These are phyloP conservation scores for Blastobotrys arbuscula DNA, from an alignment of 1,139 yeast species.

Conservation along the genomic window DNA sequence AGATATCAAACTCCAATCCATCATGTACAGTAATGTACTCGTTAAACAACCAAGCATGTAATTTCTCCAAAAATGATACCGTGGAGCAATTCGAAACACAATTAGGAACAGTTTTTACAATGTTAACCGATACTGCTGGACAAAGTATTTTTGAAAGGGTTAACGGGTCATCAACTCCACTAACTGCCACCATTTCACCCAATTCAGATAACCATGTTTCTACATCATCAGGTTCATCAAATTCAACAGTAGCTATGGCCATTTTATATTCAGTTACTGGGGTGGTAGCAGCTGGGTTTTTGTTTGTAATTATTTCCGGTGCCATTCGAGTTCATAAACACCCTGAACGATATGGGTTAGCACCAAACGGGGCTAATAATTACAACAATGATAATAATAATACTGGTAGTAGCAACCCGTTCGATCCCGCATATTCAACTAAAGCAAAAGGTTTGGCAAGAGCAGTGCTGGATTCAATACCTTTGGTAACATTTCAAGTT, in stretches of 20 bases:
- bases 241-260: slow-evolving; percentile 30
- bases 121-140: slow-evolving; percentile 24
- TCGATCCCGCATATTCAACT: slow-evolving; percentile 17
- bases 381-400: slow-evolving; percentile 13
- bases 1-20: slow-evolving; percentile 24
- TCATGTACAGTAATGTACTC: slow-evolving; percentile 31
- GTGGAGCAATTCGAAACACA: slow-evolving; percentile 22
- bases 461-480: slow-evolving; percentile 36
- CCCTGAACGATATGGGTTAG: slow-evolving; percentile 34
- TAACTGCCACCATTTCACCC: slow-evolving; percentile 21
- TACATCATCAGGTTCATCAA: slow-evolving; percentile 4
- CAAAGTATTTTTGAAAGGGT: slow-evolving; percentile 23
- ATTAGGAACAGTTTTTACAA: slow-evolving; percentile 31
- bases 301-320: slow-evolving; percentile 32
- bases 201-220: neutral
- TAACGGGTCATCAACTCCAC: slow-evolving; percentile 16
- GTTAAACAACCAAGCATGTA: slow-evolving; percentile 24
- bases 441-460: slow-evolving; percentile 35
- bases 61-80: slow-evolving; percentile 20
- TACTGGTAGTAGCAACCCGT: slow-evolving; percentile 17
- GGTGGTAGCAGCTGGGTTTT: slow-evolving; percentile 29
- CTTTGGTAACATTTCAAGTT: slow-evolving; percentile 28
- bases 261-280: slow-evolving; percentile 32
- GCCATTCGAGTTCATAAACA: slow-evolving; percentile 34
- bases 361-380: slow-evolving; percentile 15